Conservation (phyloP, 495 filamentous ascomycete genomes). For the Lasiosphaeria miniovina region DNA sequence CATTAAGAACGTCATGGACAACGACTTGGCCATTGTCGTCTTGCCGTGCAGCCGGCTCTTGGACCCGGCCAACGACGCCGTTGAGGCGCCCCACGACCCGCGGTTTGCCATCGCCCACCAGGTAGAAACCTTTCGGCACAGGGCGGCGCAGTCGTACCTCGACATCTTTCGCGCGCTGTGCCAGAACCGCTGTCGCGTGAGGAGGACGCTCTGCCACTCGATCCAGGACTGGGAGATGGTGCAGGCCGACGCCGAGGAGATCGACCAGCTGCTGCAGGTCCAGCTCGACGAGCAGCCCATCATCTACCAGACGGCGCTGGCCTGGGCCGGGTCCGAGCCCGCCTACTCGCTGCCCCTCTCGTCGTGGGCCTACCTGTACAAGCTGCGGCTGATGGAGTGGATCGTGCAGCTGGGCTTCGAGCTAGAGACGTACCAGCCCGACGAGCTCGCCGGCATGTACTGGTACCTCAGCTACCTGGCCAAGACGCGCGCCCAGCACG, state of each 20-base stretch:
- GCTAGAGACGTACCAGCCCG: constrained; percentile 79
- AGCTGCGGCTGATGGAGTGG: constrained; percentile 80
- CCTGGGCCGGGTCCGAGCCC: constrained; percentile 30
- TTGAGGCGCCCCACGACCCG: constrained; percentile 74
- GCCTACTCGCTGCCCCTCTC: constrained; percentile 66
- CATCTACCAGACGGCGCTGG: constrained; percentile 28
- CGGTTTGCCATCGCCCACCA: constrained; percentile 69
- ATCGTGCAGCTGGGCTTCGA: constrained; percentile 95
- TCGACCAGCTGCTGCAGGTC: constrained; percentile 68
- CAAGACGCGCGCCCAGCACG: constrained; percentile 54
- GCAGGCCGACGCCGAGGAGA: constrained; percentile 75
- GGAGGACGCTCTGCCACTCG: constrained; percentile 77
- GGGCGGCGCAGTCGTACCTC: constrained; percentile 71
- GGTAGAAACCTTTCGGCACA: constrained; percentile 78
- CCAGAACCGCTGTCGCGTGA: constrained; percentile 84
- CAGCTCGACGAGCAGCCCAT: constrained; percentile 61
- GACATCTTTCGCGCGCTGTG: constrained; percentile 80
- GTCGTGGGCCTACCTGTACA: constrained; percentile 86
- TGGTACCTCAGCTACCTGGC: constrained; percentile 68
- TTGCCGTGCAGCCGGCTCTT: constrained; percentile 69
- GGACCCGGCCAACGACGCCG: constrained; percentile 66
- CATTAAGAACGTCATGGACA: constrained; percentile 70
- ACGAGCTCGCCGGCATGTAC: constrained; percentile 88
- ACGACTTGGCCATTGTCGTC: constrained; percentile 73
- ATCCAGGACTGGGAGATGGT: constrained; percentile 82